Base-by-base conservation (phyloP, 2,329 filamentous ascomycete species). In the Alternaria sp. region DNA sequence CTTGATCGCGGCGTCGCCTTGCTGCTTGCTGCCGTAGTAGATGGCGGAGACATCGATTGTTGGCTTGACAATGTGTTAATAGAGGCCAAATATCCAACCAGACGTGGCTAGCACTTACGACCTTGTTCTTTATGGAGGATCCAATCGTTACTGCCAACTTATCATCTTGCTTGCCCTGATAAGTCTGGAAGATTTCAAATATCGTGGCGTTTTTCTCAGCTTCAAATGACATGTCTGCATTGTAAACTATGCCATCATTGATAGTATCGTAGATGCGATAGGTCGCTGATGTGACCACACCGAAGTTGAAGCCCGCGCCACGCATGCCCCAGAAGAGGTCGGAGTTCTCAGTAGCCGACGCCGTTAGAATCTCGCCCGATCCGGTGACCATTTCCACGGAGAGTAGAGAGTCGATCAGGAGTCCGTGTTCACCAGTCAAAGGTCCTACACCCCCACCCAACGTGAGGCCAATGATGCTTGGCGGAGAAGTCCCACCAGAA, bases 391-490 rank as follows among this genome's bases (percentile, higher is more conserved):
- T 56, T 7, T 53, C 21, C 6, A 64, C 62, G 3, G 57, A 61
- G 6, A 63, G 13, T 12, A 73, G 47, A 6, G 58, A 45, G 32
- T 73, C 71, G 1, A 59, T 28, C 1, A 67, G 54, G 11, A 67
- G 10, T 6, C 71, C 71, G 47, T 86, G 77, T n/a, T 79, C 72
- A 0, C 85, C 83, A 26, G 81, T 83, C 21, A 88, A 76, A 73
- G 83, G 81, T 1, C 87, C 86, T 62, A 86, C 85, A 0, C 87
- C 87, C 19, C 86, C 86, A 3, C 86, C 85, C 4, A 89, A 79
- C 0, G 84, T 84, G 9, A 88, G 78, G 0, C 85, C 87, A 2
- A 86, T 86, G 8, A 89, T 83, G 6, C 88, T 87, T 52, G 54
- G 46, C 4, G 23, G 15, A 19, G 56, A 58, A 26, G 45, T 52